phyloP scores from a whole-genome alignment of 345 rosid genomes.

The Gossypium thurberi region DNA sequence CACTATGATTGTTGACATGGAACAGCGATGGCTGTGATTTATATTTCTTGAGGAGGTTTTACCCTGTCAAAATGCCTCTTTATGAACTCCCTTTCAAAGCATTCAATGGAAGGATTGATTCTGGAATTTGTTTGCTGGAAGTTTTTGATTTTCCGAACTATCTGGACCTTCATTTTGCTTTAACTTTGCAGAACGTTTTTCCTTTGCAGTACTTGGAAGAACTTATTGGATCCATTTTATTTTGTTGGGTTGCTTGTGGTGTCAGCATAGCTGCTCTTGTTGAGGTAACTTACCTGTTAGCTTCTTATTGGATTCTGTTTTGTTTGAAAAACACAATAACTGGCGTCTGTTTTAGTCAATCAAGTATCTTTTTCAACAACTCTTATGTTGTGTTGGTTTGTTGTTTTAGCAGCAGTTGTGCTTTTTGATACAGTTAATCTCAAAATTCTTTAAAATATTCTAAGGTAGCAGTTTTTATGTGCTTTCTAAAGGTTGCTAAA shows the following conservation, averaged over 20 bases:
- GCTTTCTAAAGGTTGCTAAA: neutral
- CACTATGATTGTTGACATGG: neutral
- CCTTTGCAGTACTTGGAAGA: constrained; percentile 79
- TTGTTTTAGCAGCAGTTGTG: neutral
- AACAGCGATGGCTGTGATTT: neutral
- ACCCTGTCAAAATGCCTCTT: neutral
- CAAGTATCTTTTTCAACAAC: neutral
- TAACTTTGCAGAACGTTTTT: neutral
- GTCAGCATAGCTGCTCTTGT: constrained; percentile 81
- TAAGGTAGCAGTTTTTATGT: neutral
- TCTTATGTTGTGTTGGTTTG: neutral
- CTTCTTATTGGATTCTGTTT: constrained; percentile 2
- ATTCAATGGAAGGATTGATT: neutral
- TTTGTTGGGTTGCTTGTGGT: constrained; percentile 79
- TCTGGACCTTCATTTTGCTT: constrained; percentile 14
- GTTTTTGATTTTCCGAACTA: neutral
- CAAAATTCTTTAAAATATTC: neutral
- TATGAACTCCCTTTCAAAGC: neutral
- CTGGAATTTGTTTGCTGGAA: neutral
- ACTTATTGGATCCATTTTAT: constrained; percentile 70
- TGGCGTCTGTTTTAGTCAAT: neutral
- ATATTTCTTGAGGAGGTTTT: neutral
- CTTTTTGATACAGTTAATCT: neutral
- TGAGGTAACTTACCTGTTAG: constrained; percentile 52
- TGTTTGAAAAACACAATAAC: neutral